These are phyloP conservation scores for Didymella pinodella DNA, from an alignment of 2,329 filamentous ascomycete species.

Conservation along the genomic window DNA sequence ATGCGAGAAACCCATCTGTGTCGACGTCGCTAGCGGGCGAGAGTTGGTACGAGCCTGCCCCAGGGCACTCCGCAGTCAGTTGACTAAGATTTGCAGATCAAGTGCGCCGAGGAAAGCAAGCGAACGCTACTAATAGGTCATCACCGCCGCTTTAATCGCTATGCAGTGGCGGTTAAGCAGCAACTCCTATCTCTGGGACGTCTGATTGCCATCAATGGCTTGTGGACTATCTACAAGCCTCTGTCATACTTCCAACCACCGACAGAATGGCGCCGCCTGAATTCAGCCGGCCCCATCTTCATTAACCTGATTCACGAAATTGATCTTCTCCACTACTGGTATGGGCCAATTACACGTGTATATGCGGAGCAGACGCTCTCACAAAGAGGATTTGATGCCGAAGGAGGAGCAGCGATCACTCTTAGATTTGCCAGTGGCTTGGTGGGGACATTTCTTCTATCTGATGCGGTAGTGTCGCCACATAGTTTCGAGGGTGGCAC, in stretches of 20 bases:
- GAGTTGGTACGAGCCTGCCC: neutral
- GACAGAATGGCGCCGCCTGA: neutral
- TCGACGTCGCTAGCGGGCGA: neutral
- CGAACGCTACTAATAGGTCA: slow-evolving; percentile 1
- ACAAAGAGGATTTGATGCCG: slow-evolving; percentile 1
- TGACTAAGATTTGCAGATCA: neutral
- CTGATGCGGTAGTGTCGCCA: slow-evolving; percentile 4
- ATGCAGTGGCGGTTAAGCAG: slow-evolving; percentile 4
- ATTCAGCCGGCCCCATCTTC: slow-evolving; percentile 1
- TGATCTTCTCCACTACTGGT: slow-evolving; percentile 10
- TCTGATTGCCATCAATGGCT: slow-evolving; percentile 3
- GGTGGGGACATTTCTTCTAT: slow-evolving; percentile 1
- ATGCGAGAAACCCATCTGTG: slow-evolving; percentile 8
- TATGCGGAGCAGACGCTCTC: neutral
- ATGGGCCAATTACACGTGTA: slow-evolving; percentile 1
- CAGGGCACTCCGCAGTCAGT: neutral
- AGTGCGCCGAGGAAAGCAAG: neutral
- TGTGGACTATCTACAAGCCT: slow-evolving; percentile 4
- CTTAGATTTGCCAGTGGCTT: slow-evolving; percentile 1
- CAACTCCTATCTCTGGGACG: slow-evolving; percentile 3
- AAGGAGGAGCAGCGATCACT: slow-evolving; percentile 4
- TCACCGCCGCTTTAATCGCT: slow-evolving; percentile 6
- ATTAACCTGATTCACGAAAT: slow-evolving; percentile 7
- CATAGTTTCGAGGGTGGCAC: slow-evolving; percentile 3
- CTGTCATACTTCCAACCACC: slow-evolving; percentile 1